Evolutionary conservation across 139 green algal species (phyloP), one percentile per base, ranked within the genome.

Genomic region (Chlamydomonas asymmetrica): DNA sequence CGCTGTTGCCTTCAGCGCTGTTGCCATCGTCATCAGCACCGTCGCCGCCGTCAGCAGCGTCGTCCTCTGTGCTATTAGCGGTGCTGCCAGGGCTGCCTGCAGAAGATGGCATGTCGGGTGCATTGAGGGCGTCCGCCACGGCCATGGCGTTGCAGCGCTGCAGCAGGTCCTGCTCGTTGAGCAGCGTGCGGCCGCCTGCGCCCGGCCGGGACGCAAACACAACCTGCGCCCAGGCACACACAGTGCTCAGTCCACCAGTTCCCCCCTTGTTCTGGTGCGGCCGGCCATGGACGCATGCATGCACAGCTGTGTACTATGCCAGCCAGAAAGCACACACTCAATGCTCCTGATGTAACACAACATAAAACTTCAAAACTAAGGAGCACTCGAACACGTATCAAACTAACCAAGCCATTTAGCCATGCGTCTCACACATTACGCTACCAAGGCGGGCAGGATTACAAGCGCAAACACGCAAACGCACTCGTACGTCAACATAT

Each of bases 101-200:
- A 5, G n/a, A 13, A 20, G 39, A 8, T 35, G 23, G 18, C 9
- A 23, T 35, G n/a, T 32, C 10, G 4, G 7, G 23, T 3, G 1
- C 32, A 22, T 6, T 9, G 32, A 49, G 5, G 34, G 23, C 22
- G 3, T 22, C 29, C 32, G 6, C 29, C 5, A 29, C 37, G 37
- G 43, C n/a, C 35, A 66, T 31, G 0, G 25, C 52, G n/a, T 56
- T 41, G 50, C 68, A 75, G 10, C 27, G 37, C 23, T 32, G 20
- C 37, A 75, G 37, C 37, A 75, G 52, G 37, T 75, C 68, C 37
- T 43, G 10, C 68, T 75, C 66, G 66, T 73, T 73, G 3, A 73
- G 66, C 7, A 73, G 22, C 6, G 48, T 22, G 22, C 66, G 66
- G 22, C 66, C 66, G 22, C 45, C 65, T 38, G 68, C 52, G 68